A percentile compares a stretch with the other conserved stretches of the same genome.
Conservation (phyloP, 2,329 filamentous ascomycete species). For the Chrysoporthe austroafricana region DNA sequence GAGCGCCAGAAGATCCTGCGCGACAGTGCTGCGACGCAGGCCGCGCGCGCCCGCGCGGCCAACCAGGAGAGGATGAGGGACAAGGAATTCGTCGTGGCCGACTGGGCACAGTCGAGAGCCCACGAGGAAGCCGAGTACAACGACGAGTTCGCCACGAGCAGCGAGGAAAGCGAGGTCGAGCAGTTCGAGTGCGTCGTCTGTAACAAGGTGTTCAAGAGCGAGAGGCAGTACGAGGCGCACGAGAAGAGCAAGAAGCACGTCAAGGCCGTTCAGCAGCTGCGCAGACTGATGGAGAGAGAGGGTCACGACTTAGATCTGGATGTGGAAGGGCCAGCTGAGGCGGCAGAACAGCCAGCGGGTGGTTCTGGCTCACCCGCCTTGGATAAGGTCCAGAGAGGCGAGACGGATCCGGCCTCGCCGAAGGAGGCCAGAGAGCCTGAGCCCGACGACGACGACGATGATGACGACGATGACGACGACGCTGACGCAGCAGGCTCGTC, state of each 20-base stretch:
- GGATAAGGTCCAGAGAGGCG: constrained; percentile 17
- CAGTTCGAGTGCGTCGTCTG: constrained; percentile 78
- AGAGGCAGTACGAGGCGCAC: constrained; percentile 88
- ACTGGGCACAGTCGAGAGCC: constrained; percentile 72
- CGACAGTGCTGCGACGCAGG: constrained; percentile 80
- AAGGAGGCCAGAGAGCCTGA: constrained; percentile 16
- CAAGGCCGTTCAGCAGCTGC: constrained; percentile 81
- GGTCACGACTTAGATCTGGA: constrained; percentile 60
- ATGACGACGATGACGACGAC: constrained; percentile 6
- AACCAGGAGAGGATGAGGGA: constrained; percentile 70
- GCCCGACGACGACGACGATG: constrained; percentile 7
- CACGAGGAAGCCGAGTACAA: constrained; percentile 52
- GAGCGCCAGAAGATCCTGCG: constrained; percentile 80
- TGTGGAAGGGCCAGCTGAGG: constrained; percentile 37
- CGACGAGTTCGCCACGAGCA: constrained; percentile 62
- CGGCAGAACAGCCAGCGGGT: not conserved
- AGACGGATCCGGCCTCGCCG: not conserved
- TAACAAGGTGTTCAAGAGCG: constrained; percentile 82
- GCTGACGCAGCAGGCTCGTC: constrained; percentile 22
- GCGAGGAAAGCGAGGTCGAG: constrained; percentile 59
- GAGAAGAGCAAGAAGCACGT: constrained; percentile 96
- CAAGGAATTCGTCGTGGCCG: constrained; percentile 63
- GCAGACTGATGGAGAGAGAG: constrained; percentile 81
- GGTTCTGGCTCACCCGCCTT: not conserved
- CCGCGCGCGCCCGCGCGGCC: constrained; percentile 78